phyloP scores from a whole-genome alignment of 192 early-diverging fungal species.

The Dispira parvispora region DNA sequence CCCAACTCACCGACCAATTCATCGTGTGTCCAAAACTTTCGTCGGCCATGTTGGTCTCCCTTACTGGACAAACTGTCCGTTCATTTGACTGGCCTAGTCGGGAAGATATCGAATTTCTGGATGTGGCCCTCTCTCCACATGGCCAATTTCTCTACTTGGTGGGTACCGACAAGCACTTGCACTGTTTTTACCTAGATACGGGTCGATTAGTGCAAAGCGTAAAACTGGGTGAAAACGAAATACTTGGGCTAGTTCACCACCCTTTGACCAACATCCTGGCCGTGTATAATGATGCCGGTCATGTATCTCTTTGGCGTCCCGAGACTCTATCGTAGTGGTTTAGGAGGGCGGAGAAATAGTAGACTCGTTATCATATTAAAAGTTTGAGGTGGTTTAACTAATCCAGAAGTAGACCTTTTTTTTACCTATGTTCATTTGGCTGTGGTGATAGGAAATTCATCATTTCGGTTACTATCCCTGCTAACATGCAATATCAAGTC shows the following conservation, averaged over 20 bases:
- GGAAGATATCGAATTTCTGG: constrained; percentile 32
- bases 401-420: too few relatives aligned
- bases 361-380: too few relatives aligned
- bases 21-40: constrained; percentile 65
- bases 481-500: too few relatives aligned
- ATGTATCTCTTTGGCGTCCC: constrained; percentile 30
- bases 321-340: too few relatives aligned
- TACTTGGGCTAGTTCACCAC: constrained; percentile 65
- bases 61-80: constrained; percentile 35
- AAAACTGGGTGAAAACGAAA: constrained; percentile 23
- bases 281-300: constrained; percentile 44
- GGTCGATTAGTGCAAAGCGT: constrained; percentile 26
- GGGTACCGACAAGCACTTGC: constrained; percentile 46
- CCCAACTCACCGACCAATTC: constrained; percentile 43
- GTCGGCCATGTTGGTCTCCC: constrained; percentile 49
- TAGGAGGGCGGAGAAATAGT: too few relatives aligned
- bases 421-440: too few relatives aligned
- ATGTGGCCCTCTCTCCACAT: constrained; percentile 45
- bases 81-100: constrained; percentile 4
- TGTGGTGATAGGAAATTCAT: too few relatives aligned
- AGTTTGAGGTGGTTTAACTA: too few relatives aligned
- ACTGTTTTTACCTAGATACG: constrained; percentile 46
- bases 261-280: constrained; percentile 71
- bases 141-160: constrained; percentile 72
- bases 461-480: too few relatives aligned